phyloP scores from a whole-genome alignment of 2,329 filamentous ascomycete species.

The Neocucurbitaria cava region DNA sequence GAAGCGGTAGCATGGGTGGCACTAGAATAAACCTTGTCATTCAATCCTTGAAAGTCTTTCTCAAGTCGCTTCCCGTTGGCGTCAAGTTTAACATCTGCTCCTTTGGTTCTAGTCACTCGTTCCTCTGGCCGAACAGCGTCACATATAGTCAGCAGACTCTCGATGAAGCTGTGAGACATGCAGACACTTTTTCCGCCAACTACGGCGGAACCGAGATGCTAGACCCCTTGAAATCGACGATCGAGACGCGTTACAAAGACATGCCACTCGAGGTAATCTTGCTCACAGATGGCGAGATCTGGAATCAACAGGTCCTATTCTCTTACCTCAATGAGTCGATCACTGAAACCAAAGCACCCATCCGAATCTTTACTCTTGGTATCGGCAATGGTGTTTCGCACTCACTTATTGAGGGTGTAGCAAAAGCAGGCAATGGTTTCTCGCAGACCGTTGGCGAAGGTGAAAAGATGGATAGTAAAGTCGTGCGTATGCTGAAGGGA shows the following conservation, averaged over 20 bases:
- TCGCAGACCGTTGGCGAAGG: constrained; percentile 66
- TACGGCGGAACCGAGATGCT: constrained; percentile 64
- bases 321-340: constrained; percentile 56
- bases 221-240: constrained; percentile 54
- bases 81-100: constrained; percentile 75
- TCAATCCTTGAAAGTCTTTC: constrained; percentile 66
- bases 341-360: constrained; percentile 49
- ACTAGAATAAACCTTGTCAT: constrained; percentile 61
- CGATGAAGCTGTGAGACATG: constrained; percentile 52
- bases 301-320: constrained; percentile 58
- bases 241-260: constrained; percentile 56
- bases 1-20: constrained; percentile 69
- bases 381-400: constrained; percentile 63
- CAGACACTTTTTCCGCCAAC: constrained; percentile 52
- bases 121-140: constrained; percentile 58
- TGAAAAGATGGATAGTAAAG: constrained; percentile 72
- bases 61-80: constrained; percentile 70
- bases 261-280: constrained; percentile 62
- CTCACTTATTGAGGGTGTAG: constrained; percentile 65
- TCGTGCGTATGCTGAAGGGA: constrained; percentile 77
- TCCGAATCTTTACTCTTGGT: constrained; percentile 65
- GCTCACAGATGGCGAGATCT: constrained; percentile 64
- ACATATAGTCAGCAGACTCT: constrained; percentile 56
- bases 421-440: constrained; percentile 64
- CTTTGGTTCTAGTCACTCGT: constrained; percentile 61